Base-by-base conservation (phyloP, 2,329 filamentous ascomycete genomes). In the Amphichorda felina region DNA sequence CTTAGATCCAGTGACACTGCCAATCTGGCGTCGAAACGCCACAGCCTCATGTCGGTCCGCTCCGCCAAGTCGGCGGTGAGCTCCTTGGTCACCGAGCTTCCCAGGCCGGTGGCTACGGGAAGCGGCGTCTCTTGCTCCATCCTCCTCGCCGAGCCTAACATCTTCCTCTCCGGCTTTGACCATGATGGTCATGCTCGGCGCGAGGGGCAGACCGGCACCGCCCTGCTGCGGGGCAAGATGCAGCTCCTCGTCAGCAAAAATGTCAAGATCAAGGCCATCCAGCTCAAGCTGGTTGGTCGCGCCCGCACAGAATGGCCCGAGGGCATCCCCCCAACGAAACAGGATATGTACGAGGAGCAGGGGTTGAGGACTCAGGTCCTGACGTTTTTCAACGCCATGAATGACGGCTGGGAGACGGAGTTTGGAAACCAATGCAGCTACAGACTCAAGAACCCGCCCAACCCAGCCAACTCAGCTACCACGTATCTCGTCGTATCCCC, bases 221-320 rank as follows among this genome's bases (percentile, higher is more conserved):
- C 88, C 1, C 79, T 98, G 51, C 67, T 98, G 11, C 74, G 91
- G 38, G 91, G 91, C 14, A 87, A 79, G 44, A 59, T 98, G 38
- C 80, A 84, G 48, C 55, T 98, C 27, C 80, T 80, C 40, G 73
- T 96, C 10, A 79, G 82, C 31, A 96, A 96, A 53, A 82, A 84
- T 44, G 77, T 87, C 32, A 98, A 98, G 60, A 79, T 98, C 45
- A 95, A 94, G 63, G 81, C 85, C 4, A 74, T 98, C 17, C 87
- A 82, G 5, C 66, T 98, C 35, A 89, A 84, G 48, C 83, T 98
- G 46, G 74, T 79, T 28, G 91, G 89, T 21, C 81, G 78, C 51
- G 85, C 87, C 3, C 75, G 82, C 43, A 96, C 91, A 2, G 87
- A 94, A 51, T 98, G 91, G 91, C 89, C 91, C 13, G 91, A 96